Evolutionary conservation across 2,329 filamentous ascomycete genomes (phyloP).

Genomic region (Calonectria honghensis): DNA sequence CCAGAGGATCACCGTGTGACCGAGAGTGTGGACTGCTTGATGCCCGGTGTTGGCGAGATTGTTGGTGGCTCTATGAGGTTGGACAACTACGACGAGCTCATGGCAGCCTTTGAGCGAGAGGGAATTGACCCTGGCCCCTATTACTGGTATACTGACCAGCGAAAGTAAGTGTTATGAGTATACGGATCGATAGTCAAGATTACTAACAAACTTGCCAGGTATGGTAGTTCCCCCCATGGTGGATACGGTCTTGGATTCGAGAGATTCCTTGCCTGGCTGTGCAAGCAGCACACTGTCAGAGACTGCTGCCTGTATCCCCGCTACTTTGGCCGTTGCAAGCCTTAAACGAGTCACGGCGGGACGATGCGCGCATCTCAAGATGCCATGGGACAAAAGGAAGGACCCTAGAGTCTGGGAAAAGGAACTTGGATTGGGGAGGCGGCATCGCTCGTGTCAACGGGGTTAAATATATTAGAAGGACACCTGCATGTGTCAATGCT

Average conservation of each 20-base stretch:
- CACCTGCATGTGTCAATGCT: slow-evolving; percentile 24
- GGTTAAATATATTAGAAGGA: slow-evolving; percentile 28
- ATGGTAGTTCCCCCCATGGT: slow-evolving; percentile 93
- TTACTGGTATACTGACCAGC: slow-evolving; percentile 99
- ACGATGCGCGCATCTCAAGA: slow-evolving; percentile 17
- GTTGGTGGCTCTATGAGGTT: slow-evolving; percentile 90
- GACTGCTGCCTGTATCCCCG: slow-evolving; percentile 85
- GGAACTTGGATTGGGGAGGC: not conserved
- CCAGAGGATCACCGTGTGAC: slow-evolving; percentile 3
- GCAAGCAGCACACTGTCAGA: slow-evolving; percentile 78
- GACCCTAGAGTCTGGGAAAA: not conserved
- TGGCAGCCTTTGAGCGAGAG: slow-evolving; percentile 91
- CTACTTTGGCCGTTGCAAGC: slow-evolving; percentile 88
- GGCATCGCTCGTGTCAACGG: not conserved
- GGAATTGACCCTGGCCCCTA: slow-evolving; percentile 89
- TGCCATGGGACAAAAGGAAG: not conserved
- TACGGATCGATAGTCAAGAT: not conserved
- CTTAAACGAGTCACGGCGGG: slow-evolving; percentile 65
- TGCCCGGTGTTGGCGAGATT: slow-evolving; percentile 22
- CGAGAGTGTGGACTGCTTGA: not conserved
- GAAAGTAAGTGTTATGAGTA: slow-evolving; percentile 75
- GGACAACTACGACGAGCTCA: slow-evolving; percentile 90
- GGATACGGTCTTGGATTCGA: slow-evolving; percentile 96
- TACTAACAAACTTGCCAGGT: slow-evolving; percentile 38
- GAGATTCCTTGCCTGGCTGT: slow-evolving; percentile 80